Base-by-base conservation (phyloP, 2,329 filamentous ascomycete genomes). In the Aphanocladium album region DNA sequence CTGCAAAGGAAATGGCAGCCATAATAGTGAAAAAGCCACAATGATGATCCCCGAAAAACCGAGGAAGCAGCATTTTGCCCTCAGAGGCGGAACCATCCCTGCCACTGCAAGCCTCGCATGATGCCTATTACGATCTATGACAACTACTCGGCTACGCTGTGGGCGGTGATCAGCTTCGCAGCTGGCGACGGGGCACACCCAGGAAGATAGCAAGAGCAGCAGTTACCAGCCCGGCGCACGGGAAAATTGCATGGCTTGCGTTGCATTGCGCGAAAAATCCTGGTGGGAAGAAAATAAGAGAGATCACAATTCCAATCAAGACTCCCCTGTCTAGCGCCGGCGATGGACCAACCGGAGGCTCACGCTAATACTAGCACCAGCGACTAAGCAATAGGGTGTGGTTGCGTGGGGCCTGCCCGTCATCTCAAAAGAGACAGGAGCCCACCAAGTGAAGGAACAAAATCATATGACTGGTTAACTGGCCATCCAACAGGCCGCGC, bases 401-500 rank as follows among this genome's bases (percentile, higher is more conserved):
- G 56, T 43, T 51, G 8, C 14, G 56, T 43, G 56, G 56, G 56
- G 46, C 23, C 46, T 58, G 46, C 46, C 46, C 46, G 46, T 58
- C 56, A 58, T 58, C 46, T 58, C 56, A 50, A 41, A 50, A 58
- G 56, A 51, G 53, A 56, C 27, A 30, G 39, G 45, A 21, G n/a
- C 7, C 5, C 9, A 23, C 45, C 21, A 14, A 25, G 21, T 7
- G 16, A 19, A 23, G 12, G 14, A 47, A 39, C 17, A 57, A 39
- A 39, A 17, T 39, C 30, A 27, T 21, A 47, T 27, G 33, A 12
- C 7, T 50, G 33, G 17, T 49, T n/a, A 17, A 53, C 33, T 6
- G 6, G 30, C n/a, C 33, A n/a, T 17, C 5, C 27, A 37, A 3
- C 14, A 37, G 16, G n/a, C 27, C 11, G 21, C 21, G 17, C 7